These are phyloP conservation scores for Artemisia tridentata DNA, from an alignment of 129 eudicot species.

Conservation along the genomic window DNA sequence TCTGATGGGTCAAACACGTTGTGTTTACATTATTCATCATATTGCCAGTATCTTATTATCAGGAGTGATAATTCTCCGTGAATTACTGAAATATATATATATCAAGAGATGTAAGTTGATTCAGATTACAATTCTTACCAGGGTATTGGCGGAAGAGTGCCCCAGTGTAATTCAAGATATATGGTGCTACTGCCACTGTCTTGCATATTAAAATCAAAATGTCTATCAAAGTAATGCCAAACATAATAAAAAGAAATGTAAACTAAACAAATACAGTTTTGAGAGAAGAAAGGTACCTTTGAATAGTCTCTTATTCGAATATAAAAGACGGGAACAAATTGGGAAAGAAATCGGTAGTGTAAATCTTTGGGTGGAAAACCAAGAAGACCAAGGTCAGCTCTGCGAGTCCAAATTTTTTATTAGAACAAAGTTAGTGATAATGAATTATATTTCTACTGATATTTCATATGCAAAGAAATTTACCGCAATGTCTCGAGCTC, in stretches of 20 bases:
- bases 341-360: conserved; percentile 94
- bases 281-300: conserved; percentile 53
- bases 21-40: no score
- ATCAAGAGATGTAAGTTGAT: no score
- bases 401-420: conserved; percentile 31
- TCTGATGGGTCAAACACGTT: no score
- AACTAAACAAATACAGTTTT: background rate
- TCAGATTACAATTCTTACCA: conserved; percentile 41
- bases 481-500: conserved; percentile 98
- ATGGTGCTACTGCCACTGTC: conserved; percentile 99
- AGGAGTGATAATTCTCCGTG: no score
- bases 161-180: conserved; percentile 80
- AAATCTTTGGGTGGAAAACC: conserved; percentile 93
- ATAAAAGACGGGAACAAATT: conserved; percentile 78
- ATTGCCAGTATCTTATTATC: no score
- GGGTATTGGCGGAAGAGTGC: conserved; percentile 98
- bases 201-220: conserved; percentile 43
- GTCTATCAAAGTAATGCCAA: conserved; percentile 24
- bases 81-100: no score
- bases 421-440: conserved; percentile 8
- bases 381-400: conserved; percentile 91
- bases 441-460: background rate
- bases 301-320: conserved; percentile 95
- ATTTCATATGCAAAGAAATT: background rate
- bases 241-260: background rate